Conservation (phyloP, 345 rosid species). For the Kernera saxatilis region DNA sequence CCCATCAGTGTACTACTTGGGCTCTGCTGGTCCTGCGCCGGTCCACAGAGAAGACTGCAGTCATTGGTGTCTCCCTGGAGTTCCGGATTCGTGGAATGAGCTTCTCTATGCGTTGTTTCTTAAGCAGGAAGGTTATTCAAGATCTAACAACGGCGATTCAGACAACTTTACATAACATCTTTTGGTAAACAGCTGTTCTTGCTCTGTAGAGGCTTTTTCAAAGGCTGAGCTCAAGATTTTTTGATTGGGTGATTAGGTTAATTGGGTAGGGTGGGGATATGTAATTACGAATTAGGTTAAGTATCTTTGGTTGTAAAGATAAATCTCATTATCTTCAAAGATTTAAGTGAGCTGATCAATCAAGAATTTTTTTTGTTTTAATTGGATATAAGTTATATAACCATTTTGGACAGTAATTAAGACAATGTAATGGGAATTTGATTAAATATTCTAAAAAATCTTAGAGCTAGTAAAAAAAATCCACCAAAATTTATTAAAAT, state of each 20-base stretch:
- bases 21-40: constrained; percentile 53
- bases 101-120: constrained; percentile 58
- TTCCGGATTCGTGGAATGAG: constrained; percentile 93
- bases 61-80: constrained; percentile 97
- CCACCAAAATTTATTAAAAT: neutral
- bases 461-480: too few species aligned
- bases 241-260: constrained; percentile 25
- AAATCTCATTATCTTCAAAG: neutral
- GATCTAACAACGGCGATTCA: neutral
- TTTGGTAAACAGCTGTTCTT: neutral
- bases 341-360: neutral
- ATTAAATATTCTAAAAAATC: neutral
- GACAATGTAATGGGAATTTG: too few species aligned
- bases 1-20: constrained; percentile 65
- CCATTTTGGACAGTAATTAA: too few species aligned
- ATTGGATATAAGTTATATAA: too few species aligned
- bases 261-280: constrained; percentile 4
- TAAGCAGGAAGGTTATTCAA: constrained; percentile 34
- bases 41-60: constrained; percentile 80
- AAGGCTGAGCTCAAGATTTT: neutral
- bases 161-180: constrained; percentile 7
- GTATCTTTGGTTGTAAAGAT: constrained; percentile 16
- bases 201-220: neutral
- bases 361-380: too few species aligned
- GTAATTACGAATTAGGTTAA: constrained; percentile 25